Evolutionary conservation across 768 basidiomycete genomes (phyloP).

Genomic region (Tulasnella sp.): DNA sequence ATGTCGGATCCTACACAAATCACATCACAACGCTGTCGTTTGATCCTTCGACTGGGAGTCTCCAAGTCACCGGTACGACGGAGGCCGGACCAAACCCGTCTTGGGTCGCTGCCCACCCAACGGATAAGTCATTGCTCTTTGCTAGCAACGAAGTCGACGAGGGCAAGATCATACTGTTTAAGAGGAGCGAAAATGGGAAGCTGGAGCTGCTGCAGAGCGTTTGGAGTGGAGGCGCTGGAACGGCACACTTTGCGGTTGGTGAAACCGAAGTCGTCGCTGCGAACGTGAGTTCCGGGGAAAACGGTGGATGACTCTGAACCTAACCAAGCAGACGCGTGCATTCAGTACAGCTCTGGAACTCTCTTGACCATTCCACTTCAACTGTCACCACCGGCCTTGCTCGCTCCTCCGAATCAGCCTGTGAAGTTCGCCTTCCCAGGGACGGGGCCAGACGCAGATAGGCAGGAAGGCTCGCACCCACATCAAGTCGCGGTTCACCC

Average conservation of each 20-base stretch:
- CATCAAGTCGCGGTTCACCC: slow-evolving; percentile 54
- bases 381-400: slow-evolving; percentile 35
- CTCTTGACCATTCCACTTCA: slow-evolving; percentile 47
- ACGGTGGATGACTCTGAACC: not conserved
- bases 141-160: slow-evolving; percentile 54
- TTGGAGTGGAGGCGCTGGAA: slow-evolving; percentile 46
- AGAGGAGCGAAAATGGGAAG: slow-evolving; percentile 40
- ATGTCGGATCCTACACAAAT: slow-evolving; percentile 32
- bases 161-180: slow-evolving; percentile 52
- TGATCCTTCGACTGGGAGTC: slow-evolving; percentile 40
- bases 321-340: slow-evolving; percentile 4
- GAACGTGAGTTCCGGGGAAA: slow-evolving; percentile 45
- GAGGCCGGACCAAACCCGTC: slow-evolving; percentile 37
- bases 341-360: slow-evolving; percentile 58
- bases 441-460: slow-evolving; percentile 48
- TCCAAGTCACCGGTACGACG: slow-evolving; percentile 20
- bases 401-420: slow-evolving; percentile 17
- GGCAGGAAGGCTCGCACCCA: slow-evolving; percentile 66
- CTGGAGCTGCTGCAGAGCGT: slow-evolving; percentile 39
- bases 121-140: slow-evolving; percentile 46
- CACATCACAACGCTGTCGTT: slow-evolving; percentile 54
- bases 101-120: slow-evolving; percentile 58
- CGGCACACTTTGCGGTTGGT: slow-evolving; percentile 51
- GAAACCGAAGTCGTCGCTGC: slow-evolving; percentile 50
- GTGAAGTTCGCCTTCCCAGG: slow-evolving; percentile 32